Evolutionary conservation across 2,329 filamentous ascomycete species (phyloP).

Genomic region (Aciculosporium take): DNA sequence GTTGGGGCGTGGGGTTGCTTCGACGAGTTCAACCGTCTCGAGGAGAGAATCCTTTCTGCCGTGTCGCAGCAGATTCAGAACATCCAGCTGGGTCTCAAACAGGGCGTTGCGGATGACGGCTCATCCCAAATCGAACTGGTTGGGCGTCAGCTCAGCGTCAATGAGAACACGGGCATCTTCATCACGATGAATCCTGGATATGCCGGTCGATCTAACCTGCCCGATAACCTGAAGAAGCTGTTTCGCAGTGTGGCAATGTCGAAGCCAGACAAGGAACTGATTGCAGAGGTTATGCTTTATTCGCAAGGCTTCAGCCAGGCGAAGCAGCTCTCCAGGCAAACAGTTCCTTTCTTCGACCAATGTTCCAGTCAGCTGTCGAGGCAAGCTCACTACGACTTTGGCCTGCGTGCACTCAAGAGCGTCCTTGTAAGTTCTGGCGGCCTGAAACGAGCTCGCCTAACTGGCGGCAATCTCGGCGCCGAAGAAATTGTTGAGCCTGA

Average conservation of each 20-base stretch:
- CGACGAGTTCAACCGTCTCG: conserved; percentile 98
- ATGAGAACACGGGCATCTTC: conserved; percentile 92
- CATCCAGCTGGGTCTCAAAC: conserved; percentile 89
- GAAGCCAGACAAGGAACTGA: conserved; percentile 97
- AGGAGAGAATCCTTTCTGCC: conserved; percentile 92
- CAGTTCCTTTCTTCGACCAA: conserved; percentile 94
- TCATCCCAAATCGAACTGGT: conserved; percentile 88
- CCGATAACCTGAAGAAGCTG: conserved; percentile 97
- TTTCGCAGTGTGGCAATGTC: conserved; percentile 99
- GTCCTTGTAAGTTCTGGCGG: conserved; percentile 96
- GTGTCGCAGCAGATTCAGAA: conserved; percentile 99
- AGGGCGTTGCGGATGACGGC: conserved; percentile 64
- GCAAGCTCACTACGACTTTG: conserved; percentile 98
- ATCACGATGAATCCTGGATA: conserved; percentile 99
- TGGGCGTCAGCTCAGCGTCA: conserved; percentile 78
- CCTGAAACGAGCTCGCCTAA: conserved; percentile 71
- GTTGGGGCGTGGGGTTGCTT: conserved; percentile 99
- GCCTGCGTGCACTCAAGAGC: conserved; percentile 92
- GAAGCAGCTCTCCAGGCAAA: conserved; percentile 84
- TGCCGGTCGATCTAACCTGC: conserved; percentile 90
- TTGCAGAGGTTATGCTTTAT: conserved; percentile 99
- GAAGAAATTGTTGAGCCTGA: conserved; percentile 79
- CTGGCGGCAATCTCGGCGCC: conserved; percentile 41
- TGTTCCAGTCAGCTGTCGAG: conserved; percentile 74
- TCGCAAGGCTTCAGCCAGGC: conserved; percentile 97